Conservation (phyloP, 352 stramenopile genomes). For the Poterioochromonas sp. region DNA sequence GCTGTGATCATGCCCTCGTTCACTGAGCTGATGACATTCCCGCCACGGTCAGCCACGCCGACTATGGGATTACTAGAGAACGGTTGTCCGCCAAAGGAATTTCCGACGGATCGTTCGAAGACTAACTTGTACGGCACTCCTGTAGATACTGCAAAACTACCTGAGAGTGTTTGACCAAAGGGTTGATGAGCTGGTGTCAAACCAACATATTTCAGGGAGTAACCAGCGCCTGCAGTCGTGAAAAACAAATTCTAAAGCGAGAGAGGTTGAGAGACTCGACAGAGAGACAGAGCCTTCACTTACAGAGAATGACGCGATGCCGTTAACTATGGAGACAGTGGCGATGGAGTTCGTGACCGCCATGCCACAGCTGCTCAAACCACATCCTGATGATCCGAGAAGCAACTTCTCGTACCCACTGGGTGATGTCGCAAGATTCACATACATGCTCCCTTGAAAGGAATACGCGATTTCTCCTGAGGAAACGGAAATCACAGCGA, state of each 20-base stretch:
- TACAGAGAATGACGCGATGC: conserved; percentile 12
- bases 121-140: background rate
- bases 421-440: background rate
- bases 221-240: background rate
- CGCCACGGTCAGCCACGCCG: conserved; percentile 13
- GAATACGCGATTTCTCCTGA: conserved; percentile 1
- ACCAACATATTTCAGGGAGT: background rate
- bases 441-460: conserved; percentile 9
- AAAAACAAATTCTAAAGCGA: conserved; percentile 20
- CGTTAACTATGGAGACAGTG: conserved; percentile 4
- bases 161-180: background rate
- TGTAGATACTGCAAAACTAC: background rate
- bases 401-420: conserved; percentile 21
- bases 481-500: background rate
- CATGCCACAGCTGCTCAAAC: background rate
- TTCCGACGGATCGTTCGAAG: background rate
- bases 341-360: background rate
- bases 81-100: conserved; percentile 4
- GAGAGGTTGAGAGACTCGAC: background rate
- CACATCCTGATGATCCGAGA: background rate
- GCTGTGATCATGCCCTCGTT: background rate
- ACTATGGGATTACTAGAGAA: conserved; percentile 19
- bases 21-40: conserved; percentile 1
- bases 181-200: background rate
- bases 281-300: background rate